These are phyloP conservation scores for Penicillium sp. DNA, from an alignment of 2,329 filamentous ascomycete species.

Conservation along the genomic window DNA sequence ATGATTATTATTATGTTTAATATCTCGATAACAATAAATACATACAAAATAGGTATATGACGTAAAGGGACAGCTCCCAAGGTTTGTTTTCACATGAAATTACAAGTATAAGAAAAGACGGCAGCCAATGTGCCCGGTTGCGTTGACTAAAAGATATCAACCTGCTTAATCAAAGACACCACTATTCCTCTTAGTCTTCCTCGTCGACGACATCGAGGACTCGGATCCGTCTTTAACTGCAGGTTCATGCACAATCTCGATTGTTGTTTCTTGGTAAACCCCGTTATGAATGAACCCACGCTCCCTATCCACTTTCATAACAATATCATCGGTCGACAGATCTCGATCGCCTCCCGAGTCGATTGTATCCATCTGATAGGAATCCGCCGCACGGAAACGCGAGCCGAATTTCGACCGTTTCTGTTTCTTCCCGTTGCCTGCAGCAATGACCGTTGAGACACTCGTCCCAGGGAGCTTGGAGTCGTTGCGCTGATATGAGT, in stretches of 20 bases:
- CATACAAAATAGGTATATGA: too few species aligned
- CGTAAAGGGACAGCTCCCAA: too few species aligned
- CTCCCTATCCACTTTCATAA: conserved; percentile 24
- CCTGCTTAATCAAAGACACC: not conserved
- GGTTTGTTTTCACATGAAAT: too few species aligned
- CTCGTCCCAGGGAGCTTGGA: not conserved
- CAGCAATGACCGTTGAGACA: not conserved
- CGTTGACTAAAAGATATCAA: too few species aligned
- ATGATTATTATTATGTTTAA: too few species aligned
- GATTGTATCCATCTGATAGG: conserved; percentile 22
- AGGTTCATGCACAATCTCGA: conserved; percentile 38
- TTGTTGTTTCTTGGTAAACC: conserved; percentile 43
- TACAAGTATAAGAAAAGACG: too few species aligned
- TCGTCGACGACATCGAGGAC: not conserved
- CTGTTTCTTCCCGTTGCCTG: not conserved
- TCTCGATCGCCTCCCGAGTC: conserved; percentile 17
- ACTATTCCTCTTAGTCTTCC: not conserved
- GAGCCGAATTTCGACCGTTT: not conserved
- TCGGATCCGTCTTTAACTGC: conserved; percentile 9
- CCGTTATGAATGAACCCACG: conserved; percentile 25
- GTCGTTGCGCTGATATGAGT: conserved; percentile 22
- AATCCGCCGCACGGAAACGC: conserved; percentile 21
- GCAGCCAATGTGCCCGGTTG: too few species aligned
- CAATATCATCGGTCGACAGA: conserved; percentile 43
- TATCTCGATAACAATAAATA: too few species aligned